A percentile compares a stretch with the other conserved stretches of the same genome.
These are phyloP conservation scores for Pilasporangium apinafurcum DNA, from an alignment of 352 stramenopile genomes.

Conservation along the genomic window DNA sequence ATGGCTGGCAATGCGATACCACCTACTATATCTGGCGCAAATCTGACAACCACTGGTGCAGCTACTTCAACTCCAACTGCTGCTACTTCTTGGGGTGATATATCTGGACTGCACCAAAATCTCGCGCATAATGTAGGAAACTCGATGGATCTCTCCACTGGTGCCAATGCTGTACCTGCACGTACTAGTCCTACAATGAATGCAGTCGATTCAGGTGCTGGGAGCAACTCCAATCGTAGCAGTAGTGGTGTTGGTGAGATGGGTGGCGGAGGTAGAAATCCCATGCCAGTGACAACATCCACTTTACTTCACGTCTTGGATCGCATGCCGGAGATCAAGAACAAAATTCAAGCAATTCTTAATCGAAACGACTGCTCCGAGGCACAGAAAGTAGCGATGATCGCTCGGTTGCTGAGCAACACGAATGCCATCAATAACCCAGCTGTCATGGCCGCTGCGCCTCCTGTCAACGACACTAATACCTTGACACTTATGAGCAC, in stretches of 20 bases:
- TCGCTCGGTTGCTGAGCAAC: constrained; percentile 77
- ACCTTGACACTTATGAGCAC: neutral
- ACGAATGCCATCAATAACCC: constrained; percentile 71
- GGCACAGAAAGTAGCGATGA: constrained; percentile 86
- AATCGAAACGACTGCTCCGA: constrained; percentile 83
- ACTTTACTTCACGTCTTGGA: constrained; percentile 78
- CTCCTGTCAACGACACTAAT: neutral
- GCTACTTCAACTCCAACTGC: constrained; percentile 2
- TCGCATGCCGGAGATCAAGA: constrained; percentile 86
- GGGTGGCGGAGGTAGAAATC: constrained; percentile 1
- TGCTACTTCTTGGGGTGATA: constrained; percentile 15
- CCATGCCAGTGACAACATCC: constrained; percentile 73
- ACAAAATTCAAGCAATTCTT: constrained; percentile 85
- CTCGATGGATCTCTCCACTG: constrained; percentile 9
- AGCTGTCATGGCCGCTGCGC: constrained; percentile 11
- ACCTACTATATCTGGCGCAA: constrained; percentile 1
- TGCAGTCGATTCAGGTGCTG: constrained; percentile 1
- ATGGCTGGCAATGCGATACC: constrained; percentile 2
- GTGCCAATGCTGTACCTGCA: neutral
- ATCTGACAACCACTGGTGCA: constrained; percentile 1
- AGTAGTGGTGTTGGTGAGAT: neutral
- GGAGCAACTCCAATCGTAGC: constrained; percentile 1
- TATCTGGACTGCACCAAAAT: constrained; percentile 20
- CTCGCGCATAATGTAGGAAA: constrained; percentile 13
- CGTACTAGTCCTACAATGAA: neutral